Evolutionary conservation across 257 asterid species (phyloP).

Genomic region (Jacaranda mimosifolia): DNA sequence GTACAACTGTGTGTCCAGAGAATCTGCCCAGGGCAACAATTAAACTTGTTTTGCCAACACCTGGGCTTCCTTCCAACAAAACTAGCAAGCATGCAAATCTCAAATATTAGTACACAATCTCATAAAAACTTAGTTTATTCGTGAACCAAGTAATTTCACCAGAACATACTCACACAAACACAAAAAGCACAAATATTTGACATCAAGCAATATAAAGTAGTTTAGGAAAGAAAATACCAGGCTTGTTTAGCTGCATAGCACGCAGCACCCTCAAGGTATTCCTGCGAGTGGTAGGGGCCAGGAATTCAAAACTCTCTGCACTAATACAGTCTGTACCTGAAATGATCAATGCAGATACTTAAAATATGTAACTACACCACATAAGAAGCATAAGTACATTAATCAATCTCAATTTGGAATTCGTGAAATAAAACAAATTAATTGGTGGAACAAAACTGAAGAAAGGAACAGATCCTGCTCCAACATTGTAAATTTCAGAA

Average conservation of each 20-base stretch:
- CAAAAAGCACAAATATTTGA: conserved; percentile 16
- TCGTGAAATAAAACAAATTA: conserved; percentile 1
- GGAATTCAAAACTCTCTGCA: conserved; percentile 72
- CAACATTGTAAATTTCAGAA: conserved; percentile 5
- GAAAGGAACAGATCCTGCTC: not conserved
- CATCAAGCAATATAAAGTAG: not conserved
- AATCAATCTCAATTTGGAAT: conserved; percentile 18
- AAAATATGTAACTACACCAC: not conserved
- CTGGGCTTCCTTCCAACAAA: conserved; percentile 98
- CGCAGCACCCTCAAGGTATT: conserved; percentile 93
- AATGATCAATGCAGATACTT: conserved; percentile 29
- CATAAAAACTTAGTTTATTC: not conserved
- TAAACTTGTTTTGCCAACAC: conserved; percentile 97
- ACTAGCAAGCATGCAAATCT: conserved; percentile 54
- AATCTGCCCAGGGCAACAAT: conserved; percentile 86
- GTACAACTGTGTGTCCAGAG: conserved; percentile 91
- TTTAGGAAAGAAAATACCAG: conserved; percentile 61
- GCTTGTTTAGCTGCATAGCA: conserved; percentile 96
- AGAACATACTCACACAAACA: not conserved
- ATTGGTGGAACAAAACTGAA: not conserved
- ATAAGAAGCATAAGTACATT: conserved; percentile 5
- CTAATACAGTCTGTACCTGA: conserved; percentile 60
- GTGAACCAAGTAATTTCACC: not conserved
- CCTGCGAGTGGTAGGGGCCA: conserved; percentile 90
- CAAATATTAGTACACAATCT: conserved; percentile 40